Evolutionary conservation across 2,329 filamentous ascomycete genomes (phyloP).

Genomic region (Trichoderma arundinaceum): DNA sequence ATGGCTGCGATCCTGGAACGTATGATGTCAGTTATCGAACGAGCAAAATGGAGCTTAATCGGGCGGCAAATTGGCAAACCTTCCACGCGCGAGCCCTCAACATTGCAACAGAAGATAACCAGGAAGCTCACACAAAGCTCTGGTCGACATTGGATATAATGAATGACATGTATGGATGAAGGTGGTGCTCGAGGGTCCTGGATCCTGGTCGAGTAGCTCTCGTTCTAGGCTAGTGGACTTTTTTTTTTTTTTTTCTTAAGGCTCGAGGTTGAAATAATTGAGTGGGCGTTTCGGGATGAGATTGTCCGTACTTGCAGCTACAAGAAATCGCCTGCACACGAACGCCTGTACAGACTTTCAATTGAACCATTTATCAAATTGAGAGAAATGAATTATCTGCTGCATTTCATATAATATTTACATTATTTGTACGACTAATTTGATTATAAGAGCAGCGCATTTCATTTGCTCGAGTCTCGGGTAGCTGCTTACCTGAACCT

Average conservation of each 20-base stretch:
- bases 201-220: constrained; percentile 1
- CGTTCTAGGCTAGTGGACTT: constrained; percentile 12
- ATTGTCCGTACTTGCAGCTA: constrained; percentile 7
- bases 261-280: background rate
- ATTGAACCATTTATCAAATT: too few relatives aligned
- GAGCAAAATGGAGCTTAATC: constrained; percentile 3
- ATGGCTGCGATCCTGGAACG: constrained; percentile 45
- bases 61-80: constrained; percentile 40
- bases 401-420: too few relatives aligned
- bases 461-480: too few relatives aligned
- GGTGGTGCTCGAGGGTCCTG: background rate
- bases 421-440: too few relatives aligned
- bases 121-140: constrained; percentile 11
- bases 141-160: constrained; percentile 25
- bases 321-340: too few relatives aligned
- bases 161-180: background rate
- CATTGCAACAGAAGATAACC: constrained; percentile 44
- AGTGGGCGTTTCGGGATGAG: background rate
- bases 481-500: too few relatives aligned
- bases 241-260: constrained; percentile 5
- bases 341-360: too few relatives aligned
- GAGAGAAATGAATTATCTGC: too few relatives aligned
- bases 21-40: constrained; percentile 26
- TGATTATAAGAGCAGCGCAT: too few relatives aligned
- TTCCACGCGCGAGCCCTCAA: constrained; percentile 51